These are phyloP conservation scores for Pascua guehoae DNA, from an alignment of 1,284 basidiomycete genomes.

Conservation along the genomic window DNA sequence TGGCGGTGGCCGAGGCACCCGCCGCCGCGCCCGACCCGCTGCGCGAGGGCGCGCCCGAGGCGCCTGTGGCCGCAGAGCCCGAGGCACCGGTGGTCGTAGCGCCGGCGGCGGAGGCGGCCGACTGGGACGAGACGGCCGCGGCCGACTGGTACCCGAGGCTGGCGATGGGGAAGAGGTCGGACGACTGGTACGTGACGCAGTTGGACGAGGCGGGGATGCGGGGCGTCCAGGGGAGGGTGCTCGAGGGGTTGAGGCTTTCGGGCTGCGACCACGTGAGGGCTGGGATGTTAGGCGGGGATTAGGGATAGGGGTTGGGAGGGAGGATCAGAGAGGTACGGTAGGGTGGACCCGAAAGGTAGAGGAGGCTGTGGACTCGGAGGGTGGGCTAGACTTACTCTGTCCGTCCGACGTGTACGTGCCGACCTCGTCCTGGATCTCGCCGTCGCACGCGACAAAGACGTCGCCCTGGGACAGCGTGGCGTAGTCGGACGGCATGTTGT, in stretches of 20 bases:
- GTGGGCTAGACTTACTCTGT: constrained; percentile 45
- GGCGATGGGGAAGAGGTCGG: constrained; percentile 55
- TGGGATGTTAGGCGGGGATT: neutral
- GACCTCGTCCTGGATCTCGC: constrained; percentile 61
- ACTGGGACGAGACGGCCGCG: constrained; percentile 51
- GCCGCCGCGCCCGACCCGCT: too few relatives aligned
- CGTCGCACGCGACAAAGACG: constrained; percentile 60
- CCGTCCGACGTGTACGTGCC: constrained; percentile 55
- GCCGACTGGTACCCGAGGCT: constrained; percentile 15
- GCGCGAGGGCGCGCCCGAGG: too few relatives aligned
- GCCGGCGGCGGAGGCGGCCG: constrained; percentile 17
- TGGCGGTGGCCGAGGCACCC: too few relatives aligned
- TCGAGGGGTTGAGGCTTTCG: constrained; percentile 55
- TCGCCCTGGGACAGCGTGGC: constrained; percentile 43
- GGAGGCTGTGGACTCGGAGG: constrained; percentile 33
- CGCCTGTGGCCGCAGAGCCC: too few relatives aligned
- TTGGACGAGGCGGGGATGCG: constrained; percentile 47
- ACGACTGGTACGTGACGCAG: constrained; percentile 52
- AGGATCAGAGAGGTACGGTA: neutral
- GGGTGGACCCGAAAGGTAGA: neutral
- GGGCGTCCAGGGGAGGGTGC: constrained; percentile 57
- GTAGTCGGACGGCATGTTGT: constrained; percentile 65
- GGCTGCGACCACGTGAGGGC: constrained; percentile 61
- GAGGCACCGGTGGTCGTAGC: too few relatives aligned
- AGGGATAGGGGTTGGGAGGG: neutral